Conservation (phyloP, 73 alveolate genomes). For the Tetrahymena malaccensis region DNA sequence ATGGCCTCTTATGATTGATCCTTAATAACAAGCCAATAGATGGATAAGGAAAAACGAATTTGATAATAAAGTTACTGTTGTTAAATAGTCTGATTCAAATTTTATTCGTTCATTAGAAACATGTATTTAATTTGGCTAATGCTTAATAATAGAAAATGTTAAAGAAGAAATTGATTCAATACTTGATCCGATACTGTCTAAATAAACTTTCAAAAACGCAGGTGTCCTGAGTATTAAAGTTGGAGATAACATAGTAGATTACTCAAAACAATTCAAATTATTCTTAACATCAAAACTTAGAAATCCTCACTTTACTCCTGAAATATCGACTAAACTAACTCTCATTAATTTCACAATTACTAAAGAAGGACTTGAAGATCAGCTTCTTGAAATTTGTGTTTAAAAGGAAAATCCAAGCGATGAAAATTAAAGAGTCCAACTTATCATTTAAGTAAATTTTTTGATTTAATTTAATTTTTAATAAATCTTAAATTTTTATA, state of each 20-base stretch:
- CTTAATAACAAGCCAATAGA: conserved; percentile 91
- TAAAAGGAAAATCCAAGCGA: conserved; percentile 1
- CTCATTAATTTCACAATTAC: conserved; percentile 93
- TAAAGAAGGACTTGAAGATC: conserved; percentile 96
- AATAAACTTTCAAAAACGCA: conserved; percentile 79
- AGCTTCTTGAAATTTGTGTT: conserved; percentile 43
- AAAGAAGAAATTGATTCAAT: conserved; percentile 94
- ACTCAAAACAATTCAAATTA: conserved; percentile 36
- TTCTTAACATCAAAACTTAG: conserved; percentile 97
- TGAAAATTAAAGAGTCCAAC: background rate
- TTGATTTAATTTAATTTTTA: background rate
- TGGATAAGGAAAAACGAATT: conserved; percentile 63
- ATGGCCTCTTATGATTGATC: conserved; percentile 99
- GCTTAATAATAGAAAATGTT: conserved; percentile 88
- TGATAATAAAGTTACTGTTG: conserved; percentile 41
- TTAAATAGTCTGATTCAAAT: conserved; percentile 71
- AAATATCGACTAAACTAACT: conserved; percentile 86
- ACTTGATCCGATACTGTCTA: conserved; percentile 84
- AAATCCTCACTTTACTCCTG: conserved; percentile 99
- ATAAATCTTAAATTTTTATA: background rate
- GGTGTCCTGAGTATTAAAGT: conserved; percentile 73
- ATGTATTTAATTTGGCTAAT: conserved; percentile 77
- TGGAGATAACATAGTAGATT: conserved; percentile 62
- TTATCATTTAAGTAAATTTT: background rate
- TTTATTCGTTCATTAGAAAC: conserved; percentile 74